phyloP scores from a whole-genome alignment of 345 rosid genomes.

The Raphanus raphanistrum region DNA sequence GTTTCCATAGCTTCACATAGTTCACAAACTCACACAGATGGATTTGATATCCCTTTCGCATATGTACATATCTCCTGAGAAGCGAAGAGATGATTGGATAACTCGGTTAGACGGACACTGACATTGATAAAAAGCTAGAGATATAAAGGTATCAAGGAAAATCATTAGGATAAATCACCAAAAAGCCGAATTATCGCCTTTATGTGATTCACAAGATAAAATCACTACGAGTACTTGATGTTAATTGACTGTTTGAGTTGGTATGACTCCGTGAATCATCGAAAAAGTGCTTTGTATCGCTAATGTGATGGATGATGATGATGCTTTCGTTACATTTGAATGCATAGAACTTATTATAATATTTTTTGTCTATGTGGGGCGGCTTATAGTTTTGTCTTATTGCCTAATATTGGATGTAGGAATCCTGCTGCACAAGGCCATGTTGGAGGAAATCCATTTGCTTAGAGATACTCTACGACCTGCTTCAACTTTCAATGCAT shows the following conservation, averaged over 20 bases:
- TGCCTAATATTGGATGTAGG: conserved; percentile 41
- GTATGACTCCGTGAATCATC: background rate
- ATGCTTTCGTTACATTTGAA: background rate
- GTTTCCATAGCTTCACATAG: conserved; percentile 11
- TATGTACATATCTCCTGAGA: conserved; percentile 13
- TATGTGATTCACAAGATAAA: too few species aligned
- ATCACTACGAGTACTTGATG: background rate
- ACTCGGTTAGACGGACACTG: background rate
- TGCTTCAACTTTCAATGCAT: conserved; percentile 10
- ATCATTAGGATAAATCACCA: background rate
- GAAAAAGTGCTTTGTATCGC: background rate
- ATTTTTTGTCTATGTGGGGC: background rate
- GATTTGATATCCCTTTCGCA: conserved; percentile 13
- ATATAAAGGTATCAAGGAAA: background rate
- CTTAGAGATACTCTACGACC: conserved; percentile 36
- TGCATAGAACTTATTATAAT: background rate
- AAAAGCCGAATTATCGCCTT: too few species aligned
- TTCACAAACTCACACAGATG: conserved; percentile 10
- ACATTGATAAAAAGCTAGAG: background rate
- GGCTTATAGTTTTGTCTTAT: background rate
- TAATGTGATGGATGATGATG: conserved; percentile 5
- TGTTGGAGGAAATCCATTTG: conserved; percentile 93
- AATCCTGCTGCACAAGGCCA: conserved; percentile 65
- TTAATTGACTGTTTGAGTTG: background rate
- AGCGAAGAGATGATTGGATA: conserved; percentile 1